phyloP scores from a whole-genome alignment of 495 filamentous ascomycete genomes.

The Friedmanniomyces endolithicus region DNA sequence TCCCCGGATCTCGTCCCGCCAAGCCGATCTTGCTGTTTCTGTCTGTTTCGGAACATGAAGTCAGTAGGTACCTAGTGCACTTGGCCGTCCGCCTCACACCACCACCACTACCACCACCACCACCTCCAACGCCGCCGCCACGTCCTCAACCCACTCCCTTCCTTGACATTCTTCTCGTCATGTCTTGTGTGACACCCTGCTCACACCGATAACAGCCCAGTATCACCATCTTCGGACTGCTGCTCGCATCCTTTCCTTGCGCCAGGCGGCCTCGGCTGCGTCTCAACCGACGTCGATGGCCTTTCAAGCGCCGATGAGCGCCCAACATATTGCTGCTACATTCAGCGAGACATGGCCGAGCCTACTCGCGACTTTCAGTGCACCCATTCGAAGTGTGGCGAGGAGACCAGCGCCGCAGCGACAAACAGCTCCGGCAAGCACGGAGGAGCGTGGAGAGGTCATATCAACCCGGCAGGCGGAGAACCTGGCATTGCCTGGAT shows the following conservation, averaged over 20 bases:
- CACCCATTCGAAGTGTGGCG: background rate
- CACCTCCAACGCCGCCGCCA: no score
- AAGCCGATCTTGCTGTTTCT: no score
- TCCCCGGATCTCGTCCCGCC: no score
- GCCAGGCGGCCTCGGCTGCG: background rate
- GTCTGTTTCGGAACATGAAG: no score
- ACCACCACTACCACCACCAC: no score
- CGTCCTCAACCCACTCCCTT: background rate
- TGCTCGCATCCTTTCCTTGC: background rate
- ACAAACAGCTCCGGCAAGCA: background rate
- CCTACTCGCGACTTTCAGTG: background rate
- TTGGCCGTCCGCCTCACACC: no score
- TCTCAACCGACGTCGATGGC: background rate
- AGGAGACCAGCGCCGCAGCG: background rate
- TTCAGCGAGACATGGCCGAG: conserved; percentile 1
- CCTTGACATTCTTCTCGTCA: background rate
- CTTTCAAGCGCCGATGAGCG: background rate
- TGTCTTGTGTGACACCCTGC: background rate
- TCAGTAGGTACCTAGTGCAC: no score
- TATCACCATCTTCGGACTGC: background rate
- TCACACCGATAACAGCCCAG: background rate
- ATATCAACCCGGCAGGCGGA: background rate
- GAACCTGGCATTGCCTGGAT: background rate
- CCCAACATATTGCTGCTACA: background rate
- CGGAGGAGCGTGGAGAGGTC: background rate